Evolutionary conservation across 2,329 filamentous ascomycete species (phyloP).

Genomic region (Colletotrichum eremochloae): DNA sequence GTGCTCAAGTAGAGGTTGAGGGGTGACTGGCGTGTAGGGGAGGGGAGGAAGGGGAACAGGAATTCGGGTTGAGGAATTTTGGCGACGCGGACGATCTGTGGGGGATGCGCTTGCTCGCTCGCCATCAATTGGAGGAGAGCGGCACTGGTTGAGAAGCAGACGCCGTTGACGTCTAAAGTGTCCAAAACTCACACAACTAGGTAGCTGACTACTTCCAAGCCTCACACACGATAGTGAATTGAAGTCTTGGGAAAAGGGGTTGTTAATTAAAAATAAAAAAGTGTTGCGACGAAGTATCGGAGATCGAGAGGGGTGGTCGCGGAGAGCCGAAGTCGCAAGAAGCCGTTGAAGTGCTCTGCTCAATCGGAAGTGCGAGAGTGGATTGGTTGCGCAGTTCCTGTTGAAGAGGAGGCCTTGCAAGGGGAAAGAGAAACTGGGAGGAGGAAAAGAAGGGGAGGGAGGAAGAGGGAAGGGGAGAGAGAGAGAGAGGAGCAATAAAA

Average conservation of each 20-base stretch:
- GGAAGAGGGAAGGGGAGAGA: too few relatives aligned
- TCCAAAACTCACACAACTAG: slow-evolving; percentile 9
- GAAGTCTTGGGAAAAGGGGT: neutral
- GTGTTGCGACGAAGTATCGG: slow-evolving; percentile 27
- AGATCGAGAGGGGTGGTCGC: slow-evolving; percentile 39
- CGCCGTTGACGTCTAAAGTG: slow-evolving; percentile 34
- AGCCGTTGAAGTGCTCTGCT: slow-evolving; percentile 39
- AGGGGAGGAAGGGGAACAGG: neutral
- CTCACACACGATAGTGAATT: slow-evolving; percentile 1
- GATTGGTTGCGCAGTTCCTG: slow-evolving; percentile 30
- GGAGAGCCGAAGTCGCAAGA: slow-evolving; percentile 41
- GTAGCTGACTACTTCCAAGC: slow-evolving; percentile 2
- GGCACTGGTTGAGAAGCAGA: slow-evolving; percentile 26
- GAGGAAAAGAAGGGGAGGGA: neutral
- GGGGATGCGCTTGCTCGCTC: slow-evolving; percentile 31
- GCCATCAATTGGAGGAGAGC: slow-evolving; percentile 28
- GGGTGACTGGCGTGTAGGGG: neutral
- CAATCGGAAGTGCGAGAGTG: slow-evolving; percentile 27
- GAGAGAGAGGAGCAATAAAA: slow-evolving; percentile 5
- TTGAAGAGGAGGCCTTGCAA: slow-evolving; percentile 38
- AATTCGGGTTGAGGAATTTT: slow-evolving; percentile 38
- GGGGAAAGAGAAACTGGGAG: neutral
- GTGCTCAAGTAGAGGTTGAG: slow-evolving; percentile 6
- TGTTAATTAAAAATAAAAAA: neutral
- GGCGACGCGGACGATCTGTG: slow-evolving; percentile 16